phyloP scores from a whole-genome alignment of 2,329 filamentous ascomycete species.

The Aspergillus eucalypticola region DNA sequence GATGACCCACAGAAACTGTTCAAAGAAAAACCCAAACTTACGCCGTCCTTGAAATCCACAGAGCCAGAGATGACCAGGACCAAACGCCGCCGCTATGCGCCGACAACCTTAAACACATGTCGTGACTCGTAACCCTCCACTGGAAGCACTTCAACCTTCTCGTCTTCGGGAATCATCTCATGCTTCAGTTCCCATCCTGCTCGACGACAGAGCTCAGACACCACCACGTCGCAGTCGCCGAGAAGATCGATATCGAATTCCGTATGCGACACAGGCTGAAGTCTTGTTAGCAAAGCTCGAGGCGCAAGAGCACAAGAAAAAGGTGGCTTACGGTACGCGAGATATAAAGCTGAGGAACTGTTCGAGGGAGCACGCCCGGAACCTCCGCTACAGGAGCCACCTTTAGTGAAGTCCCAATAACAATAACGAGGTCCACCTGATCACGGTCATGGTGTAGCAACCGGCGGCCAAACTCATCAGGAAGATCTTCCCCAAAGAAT shows the following conservation, averaged over 20 bases:
- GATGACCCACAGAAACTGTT: constrained; percentile 13
- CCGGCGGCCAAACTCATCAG: constrained; percentile 76
- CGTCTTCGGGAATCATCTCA: constrained; percentile 74
- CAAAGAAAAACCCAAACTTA: constrained; percentile 22
- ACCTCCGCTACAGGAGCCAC: constrained; percentile 95
- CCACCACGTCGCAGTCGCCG: constrained; percentile 91
- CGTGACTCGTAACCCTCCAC: constrained; percentile 51
- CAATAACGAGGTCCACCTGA: constrained; percentile 82
- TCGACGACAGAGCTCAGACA: constrained; percentile 79
- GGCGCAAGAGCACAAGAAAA: background rate
- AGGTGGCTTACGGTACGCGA: constrained; percentile 66
- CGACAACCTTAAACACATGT: constrained; percentile 44
- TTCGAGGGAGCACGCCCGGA: constrained; percentile 72
- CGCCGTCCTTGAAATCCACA: constrained; percentile 29
- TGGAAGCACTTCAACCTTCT: constrained; percentile 59
- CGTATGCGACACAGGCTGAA: constrained; percentile 74
- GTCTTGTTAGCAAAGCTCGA: constrained; percentile 11
- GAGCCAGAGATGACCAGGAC: constrained; percentile 23
- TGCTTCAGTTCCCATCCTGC: constrained; percentile 79
- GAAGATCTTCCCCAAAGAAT: constrained; percentile 91
- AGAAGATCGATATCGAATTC: constrained; percentile 95
- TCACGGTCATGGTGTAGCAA: constrained; percentile 80
- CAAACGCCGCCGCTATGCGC: constrained; percentile 42
- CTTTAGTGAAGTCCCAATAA: constrained; percentile 94
- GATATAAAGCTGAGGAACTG: constrained; percentile 88